Base-by-base conservation (phyloP, 192 early-diverging fungal genomes). In the Umbelopsis vinacea region DNA sequence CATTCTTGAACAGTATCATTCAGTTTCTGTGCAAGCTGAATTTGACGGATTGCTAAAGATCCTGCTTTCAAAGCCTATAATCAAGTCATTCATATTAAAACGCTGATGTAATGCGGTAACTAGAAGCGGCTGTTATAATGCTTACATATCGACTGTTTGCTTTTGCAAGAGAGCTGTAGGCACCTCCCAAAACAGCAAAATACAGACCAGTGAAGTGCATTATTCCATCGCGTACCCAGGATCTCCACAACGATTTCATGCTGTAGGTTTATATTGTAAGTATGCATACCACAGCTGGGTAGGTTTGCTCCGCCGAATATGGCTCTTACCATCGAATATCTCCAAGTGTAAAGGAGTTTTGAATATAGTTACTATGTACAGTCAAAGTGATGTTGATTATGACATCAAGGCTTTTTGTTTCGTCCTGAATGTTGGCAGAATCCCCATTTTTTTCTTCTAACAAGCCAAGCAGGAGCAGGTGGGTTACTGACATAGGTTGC, bases 101-200 rank as follows among this genome's bases (percentile, higher is more conserved):
- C 35, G 10, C 14, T 3, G 22, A 7, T 48, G 10, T 29, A 26
- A 74, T 15, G 0, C 48, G 43, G 52, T 45, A 9, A 43, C 10
- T 21, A 1, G 19, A 15, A 15, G 48, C 48, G 37, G 40, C 11
- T 19, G 5, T 6, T 21, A 40, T 2, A 46, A 45, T 47, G 69
- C 75, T 67, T 70, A 78, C 80, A 63, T 79, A 76, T 52, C 53
- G 21, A 8, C 53, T 69, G 50, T 80, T 83, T 38, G 70, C 45
- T 53, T 80, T 83, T 26, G 79, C 82, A n/a, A 83, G 54, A 24
- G 79, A 76, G 55, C 79, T 78, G 35, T 78, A 83, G 3, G 82
- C 82, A 22, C 82, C 82, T 8, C 82, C 82, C 23, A 83, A 60
- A 3, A 83, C 82, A 8, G 82, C 77, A 45, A 73, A 81, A 71